phyloP scores from a whole-genome alignment of 495 filamentous ascomycete genomes.

The Neurospora hispaniola region DNA sequence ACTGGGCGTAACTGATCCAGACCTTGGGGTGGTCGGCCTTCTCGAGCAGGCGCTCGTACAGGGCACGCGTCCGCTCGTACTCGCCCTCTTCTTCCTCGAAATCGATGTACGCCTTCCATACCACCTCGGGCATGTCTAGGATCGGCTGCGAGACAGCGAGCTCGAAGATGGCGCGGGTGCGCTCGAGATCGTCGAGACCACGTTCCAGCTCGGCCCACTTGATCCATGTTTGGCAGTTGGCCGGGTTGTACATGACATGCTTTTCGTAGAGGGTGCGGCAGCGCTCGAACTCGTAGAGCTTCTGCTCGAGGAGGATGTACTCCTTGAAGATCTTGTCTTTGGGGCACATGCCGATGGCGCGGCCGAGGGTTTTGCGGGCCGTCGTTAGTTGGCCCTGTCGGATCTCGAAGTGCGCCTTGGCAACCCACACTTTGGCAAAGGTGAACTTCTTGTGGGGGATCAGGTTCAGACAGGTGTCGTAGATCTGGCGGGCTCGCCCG shows the following conservation, averaged over 20 bases:
- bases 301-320: slow-evolving; percentile 84
- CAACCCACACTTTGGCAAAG: slow-evolving; percentile 91
- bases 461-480: slow-evolving; percentile 74
- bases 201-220: slow-evolving; percentile 87
- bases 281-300: slow-evolving; percentile 82
- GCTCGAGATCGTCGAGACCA: slow-evolving; percentile 77
- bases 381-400: slow-evolving; percentile 69
- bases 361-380: slow-evolving; percentile 79
- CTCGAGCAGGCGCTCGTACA: slow-evolving; percentile 85
- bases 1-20: slow-evolving; percentile 94
- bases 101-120: slow-evolving; percentile 97
- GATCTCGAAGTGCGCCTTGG: slow-evolving; percentile 88
- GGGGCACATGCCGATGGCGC: slow-evolving; percentile 85
- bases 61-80: slow-evolving; percentile 64
- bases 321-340: slow-evolving; percentile 92
- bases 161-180: slow-evolving; percentile 86
- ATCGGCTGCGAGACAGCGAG: slow-evolving; percentile 71
- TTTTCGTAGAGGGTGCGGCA: slow-evolving; percentile 91
- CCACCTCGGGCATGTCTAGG: slow-evolving; percentile 93
- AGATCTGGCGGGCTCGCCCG: slow-evolving; percentile 78
- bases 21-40: slow-evolving; percentile 98
- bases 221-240: slow-evolving; percentile 90
- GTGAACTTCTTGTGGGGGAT: slow-evolving; percentile 96
- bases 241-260: slow-evolving; percentile 78
- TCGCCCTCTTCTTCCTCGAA: slow-evolving; percentile 93